phyloP scores from a whole-genome alignment of 805 yeast genomes.

The Candida tallmaniae region DNA sequence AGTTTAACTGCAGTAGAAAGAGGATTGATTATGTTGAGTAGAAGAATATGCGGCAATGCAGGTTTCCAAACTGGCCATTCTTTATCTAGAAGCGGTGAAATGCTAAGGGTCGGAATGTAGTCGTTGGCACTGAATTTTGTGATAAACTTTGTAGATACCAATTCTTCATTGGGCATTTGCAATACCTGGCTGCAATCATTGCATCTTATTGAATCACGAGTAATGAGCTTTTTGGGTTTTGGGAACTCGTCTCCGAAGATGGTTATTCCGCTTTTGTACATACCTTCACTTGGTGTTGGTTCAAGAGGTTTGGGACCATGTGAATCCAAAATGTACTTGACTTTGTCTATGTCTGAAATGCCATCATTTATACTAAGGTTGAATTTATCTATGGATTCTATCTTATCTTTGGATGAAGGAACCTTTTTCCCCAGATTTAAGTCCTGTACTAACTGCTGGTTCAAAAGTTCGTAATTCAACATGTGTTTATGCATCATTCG shows the following conservation, averaged over 20 bases:
- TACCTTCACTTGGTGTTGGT: neutral
- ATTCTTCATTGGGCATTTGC: constrained; percentile 22
- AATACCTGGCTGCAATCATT: constrained; percentile 23
- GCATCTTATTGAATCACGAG: constrained; percentile 25
- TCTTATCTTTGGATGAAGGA: neutral
- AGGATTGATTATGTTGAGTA: constrained; percentile 31
- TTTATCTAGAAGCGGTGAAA: constrained; percentile 13
- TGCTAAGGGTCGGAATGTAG: constrained; percentile 24
- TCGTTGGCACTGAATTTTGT: constrained; percentile 25
- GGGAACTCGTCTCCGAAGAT: constrained; percentile 15
- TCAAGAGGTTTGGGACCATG: constrained; percentile 1
- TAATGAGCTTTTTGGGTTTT: constrained; percentile 18
- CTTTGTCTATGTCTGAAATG: constrained; percentile 6
- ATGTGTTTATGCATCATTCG: constrained; percentile 2
- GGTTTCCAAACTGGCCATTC: neutral
- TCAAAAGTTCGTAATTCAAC: constrained; percentile 7
- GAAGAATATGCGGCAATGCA: constrained; percentile 11
- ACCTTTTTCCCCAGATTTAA: constrained; percentile 6
- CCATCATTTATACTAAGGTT: neutral
- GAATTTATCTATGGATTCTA: constrained; percentile 5
- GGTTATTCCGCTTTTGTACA: neutral
- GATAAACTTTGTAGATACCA: constrained; percentile 24
- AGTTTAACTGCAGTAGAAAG: constrained; percentile 17
- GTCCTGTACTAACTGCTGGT: constrained; percentile 7
- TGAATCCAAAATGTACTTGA: constrained; percentile 1